Percentiles rank a stretch among this genome's conserved stretches.
These are phyloP conservation scores for Suillus bovinus DNA, from an alignment of 768 basidiomycete genomes.

Conservation along the genomic window DNA sequence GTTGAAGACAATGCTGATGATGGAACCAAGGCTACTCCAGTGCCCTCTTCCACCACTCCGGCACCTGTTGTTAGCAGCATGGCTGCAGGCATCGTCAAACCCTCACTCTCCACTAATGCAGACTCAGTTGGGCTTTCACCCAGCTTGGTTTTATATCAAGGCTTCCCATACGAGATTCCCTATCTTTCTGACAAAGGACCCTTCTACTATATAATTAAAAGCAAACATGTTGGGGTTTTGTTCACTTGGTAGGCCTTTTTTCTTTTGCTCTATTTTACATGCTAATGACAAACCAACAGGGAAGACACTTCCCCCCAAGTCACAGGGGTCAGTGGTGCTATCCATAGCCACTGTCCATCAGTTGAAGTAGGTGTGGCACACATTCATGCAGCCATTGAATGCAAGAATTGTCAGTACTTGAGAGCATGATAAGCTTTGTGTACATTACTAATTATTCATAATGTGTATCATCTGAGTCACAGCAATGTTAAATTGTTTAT, in stretches of 20 bases:
- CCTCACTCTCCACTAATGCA: background rate
- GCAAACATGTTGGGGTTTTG: background rate
- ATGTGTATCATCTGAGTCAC: no score
- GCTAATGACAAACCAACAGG: background rate
- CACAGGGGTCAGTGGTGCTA: background rate
- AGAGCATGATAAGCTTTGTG: background rate
- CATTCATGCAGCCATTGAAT: background rate
- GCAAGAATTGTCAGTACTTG: background rate
- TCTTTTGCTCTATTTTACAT: background rate
- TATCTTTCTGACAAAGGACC: background rate
- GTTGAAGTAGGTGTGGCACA: background rate
- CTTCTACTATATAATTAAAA: background rate
- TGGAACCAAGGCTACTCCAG: no score
- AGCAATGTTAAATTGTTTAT: no score
- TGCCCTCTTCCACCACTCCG: no score
- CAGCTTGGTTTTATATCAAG: background rate
- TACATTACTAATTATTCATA: background rate
- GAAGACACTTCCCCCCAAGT: conserved; percentile 2
- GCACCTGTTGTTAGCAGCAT: no score
- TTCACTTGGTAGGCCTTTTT: background rate
- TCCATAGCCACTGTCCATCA: background rate
- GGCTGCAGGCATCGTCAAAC: no score
- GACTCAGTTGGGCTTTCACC: background rate
- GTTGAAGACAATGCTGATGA: no score
- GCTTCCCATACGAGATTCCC: background rate